phyloP scores from a whole-genome alignment of 495 filamentous ascomycete species.

The Daldinia vernicosa region DNA sequence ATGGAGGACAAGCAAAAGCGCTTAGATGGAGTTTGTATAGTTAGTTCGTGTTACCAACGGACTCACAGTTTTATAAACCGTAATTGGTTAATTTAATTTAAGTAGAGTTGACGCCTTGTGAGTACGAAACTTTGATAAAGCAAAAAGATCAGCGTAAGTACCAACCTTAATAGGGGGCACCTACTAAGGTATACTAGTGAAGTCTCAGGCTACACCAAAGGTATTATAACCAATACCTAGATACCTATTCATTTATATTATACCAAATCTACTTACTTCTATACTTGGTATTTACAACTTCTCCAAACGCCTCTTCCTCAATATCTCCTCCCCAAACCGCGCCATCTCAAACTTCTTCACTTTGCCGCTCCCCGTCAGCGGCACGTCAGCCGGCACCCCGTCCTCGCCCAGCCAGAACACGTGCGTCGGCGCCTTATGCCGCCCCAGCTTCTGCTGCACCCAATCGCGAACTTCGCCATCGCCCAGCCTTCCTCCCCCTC shows the following conservation, averaged over 20 bases:
- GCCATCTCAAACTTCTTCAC: constrained; percentile 74
- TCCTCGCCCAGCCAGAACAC: constrained; percentile 72
- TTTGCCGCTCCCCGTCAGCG: constrained; percentile 76
- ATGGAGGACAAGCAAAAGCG: not conserved
- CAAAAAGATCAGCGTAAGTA: too few relatives aligned
- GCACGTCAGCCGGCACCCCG: constrained; percentile 63
- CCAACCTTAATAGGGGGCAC: too few relatives aligned
- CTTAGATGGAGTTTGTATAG: too few relatives aligned
- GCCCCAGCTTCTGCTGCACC: constrained; percentile 67
- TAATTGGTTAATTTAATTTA: too few relatives aligned
- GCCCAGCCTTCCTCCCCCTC: constrained; percentile 47
- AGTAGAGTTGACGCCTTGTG: too few relatives aligned
- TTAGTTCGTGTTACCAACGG: too few relatives aligned
- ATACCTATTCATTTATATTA: too few relatives aligned
- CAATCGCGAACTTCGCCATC: constrained; percentile 65
- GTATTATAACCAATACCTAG: too few relatives aligned
- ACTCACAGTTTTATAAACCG: too few relatives aligned
- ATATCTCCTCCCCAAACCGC: constrained; percentile 60
- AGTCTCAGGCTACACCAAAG: not conserved
- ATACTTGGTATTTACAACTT: too few relatives aligned
- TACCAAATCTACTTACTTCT: too few relatives aligned
- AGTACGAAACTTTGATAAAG: too few relatives aligned
- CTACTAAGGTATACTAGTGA: not conserved
- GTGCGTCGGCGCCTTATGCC: constrained; percentile 73
- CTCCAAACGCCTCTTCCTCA: constrained; percentile 52